phyloP scores from a whole-genome alignment of 2,329 filamentous ascomycete genomes.

The Xylariomycetidae sp. region DNA sequence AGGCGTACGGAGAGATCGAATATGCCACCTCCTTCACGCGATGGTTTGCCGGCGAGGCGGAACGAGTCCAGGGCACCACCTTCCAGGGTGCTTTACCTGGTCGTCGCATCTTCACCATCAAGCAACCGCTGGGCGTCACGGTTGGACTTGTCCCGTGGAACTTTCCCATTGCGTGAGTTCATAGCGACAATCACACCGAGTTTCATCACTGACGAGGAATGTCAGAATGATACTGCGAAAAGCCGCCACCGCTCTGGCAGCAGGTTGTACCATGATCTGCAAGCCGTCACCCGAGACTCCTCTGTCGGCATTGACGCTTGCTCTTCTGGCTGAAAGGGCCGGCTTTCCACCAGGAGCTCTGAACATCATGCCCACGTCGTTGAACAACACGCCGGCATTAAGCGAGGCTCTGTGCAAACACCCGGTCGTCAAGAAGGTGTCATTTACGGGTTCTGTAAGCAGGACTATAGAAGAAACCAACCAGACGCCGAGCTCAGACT shows the following conservation, averaged over 20 bases:
- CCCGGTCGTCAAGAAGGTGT: conserved; percentile 53
- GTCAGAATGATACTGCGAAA: conserved; percentile 56
- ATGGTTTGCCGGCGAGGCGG: conserved; percentile 51
- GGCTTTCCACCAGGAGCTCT: conserved; percentile 72
- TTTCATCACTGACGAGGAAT: neutral
- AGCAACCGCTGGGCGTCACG: conserved; percentile 66
- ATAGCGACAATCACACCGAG: neutral
- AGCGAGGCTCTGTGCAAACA: conserved; percentile 42
- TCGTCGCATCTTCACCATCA: conserved; percentile 63
- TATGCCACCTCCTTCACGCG: conserved; percentile 47
- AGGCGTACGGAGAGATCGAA: conserved; percentile 49
- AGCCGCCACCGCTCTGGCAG: conserved; percentile 60
- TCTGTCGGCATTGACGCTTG: conserved; percentile 49
- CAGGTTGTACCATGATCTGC: conserved; percentile 67
- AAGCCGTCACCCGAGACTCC: conserved; percentile 67
- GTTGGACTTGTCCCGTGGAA: conserved; percentile 67
- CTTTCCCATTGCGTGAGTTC: conserved; percentile 53
- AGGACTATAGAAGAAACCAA: fast-evolving
- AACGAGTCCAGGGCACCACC: conserved; percentile 50
- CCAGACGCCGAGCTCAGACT: no score
- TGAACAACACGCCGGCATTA: conserved; percentile 37
- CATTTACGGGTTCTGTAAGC: conserved; percentile 59
- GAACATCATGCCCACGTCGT: conserved; percentile 39
- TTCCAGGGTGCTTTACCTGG: conserved; percentile 54
- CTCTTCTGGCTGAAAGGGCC: conserved; percentile 53